Conservation (phyloP, 208 protist genomes). For the Leptomonas seymouri region DNA sequence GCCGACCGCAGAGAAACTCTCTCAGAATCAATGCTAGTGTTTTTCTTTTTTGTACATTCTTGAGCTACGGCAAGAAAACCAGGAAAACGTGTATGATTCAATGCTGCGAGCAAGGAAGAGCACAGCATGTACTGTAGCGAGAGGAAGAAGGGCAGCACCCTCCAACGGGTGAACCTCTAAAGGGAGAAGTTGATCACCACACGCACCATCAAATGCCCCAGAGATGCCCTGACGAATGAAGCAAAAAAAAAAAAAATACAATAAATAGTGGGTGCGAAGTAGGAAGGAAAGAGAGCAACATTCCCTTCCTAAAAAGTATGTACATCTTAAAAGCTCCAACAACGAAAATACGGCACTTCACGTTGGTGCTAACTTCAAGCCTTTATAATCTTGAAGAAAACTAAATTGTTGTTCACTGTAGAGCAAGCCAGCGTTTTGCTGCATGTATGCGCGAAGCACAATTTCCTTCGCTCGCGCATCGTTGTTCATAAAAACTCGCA, state of each 20-base stretch:
- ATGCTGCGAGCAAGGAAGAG: not conserved
- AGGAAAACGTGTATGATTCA: not conserved
- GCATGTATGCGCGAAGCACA: conserved; percentile 56
- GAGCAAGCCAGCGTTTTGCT: conserved; percentile 47
- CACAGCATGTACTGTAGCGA: not conserved
- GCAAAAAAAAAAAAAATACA: conserved; percentile 2
- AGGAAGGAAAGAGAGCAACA: not conserved
- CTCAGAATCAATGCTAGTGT: too few species aligned
- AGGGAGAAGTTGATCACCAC: too few species aligned
- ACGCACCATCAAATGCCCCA: not conserved
- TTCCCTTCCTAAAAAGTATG: not conserved
- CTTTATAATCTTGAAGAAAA: conserved; percentile 62
- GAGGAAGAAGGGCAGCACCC: not conserved
- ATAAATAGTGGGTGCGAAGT: not conserved
- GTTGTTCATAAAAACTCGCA: conserved; percentile 48
- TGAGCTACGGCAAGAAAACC: not conserved
- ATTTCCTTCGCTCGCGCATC: conserved; percentile 51
- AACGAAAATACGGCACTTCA: not conserved
- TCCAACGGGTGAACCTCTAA: too few species aligned
- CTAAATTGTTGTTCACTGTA: conserved; percentile 38
- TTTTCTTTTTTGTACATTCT: not conserved
- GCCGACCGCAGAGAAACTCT: too few species aligned
- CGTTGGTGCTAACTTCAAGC: conserved; percentile 12
- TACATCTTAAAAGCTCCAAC: not conserved
- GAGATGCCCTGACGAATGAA: not conserved